These are phyloP conservation scores for Hibiscus trionum DNA, from an alignment of 345 rosid genomes.

Conservation along the genomic window DNA sequence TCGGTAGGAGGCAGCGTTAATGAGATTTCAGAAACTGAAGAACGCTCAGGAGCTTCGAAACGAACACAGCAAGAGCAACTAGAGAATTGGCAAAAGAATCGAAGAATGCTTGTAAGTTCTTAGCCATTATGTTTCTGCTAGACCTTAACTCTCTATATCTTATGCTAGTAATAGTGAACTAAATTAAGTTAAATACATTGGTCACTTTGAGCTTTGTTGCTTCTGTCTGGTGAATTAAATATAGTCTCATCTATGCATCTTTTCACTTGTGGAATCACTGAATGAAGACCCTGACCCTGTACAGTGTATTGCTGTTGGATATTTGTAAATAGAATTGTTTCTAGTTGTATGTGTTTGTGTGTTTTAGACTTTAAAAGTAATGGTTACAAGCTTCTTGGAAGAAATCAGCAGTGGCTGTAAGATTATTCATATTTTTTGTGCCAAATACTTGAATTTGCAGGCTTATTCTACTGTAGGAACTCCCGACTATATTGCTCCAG, in stretches of 20 bases:
- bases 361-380: background rate
- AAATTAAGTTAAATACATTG: background rate
- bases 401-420: background rate
- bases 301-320: background rate
- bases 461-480: slow-evolving; percentile 99
- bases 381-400: slow-evolving; percentile 17
- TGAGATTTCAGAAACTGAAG: slow-evolving; percentile 34
- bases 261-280: background rate
- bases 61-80: slow-evolving; percentile 90
- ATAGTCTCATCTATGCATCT: background rate
- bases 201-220: background rate
- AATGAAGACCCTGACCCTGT: background rate
- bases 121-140: slow-evolving; percentile 2
- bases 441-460: slow-evolving; percentile 35
- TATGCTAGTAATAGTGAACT: background rate
- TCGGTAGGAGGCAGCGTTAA: slow-evolving; percentile 30
- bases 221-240: slow-evolving; percentile 12
- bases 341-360: background rate
- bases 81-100: slow-evolving; percentile 84
- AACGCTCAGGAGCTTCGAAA: slow-evolving; percentile 42
- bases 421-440: slow-evolving; percentile 1
- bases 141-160: background rate
- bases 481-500: slow-evolving; percentile 97
- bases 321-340: slow-evolving; percentile 1
- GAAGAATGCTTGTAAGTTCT: slow-evolving; percentile 75